Evolutionary conservation across 2,329 filamentous ascomycete species (phyloP).

Genomic region (Drechmeria coniospora): DNA sequence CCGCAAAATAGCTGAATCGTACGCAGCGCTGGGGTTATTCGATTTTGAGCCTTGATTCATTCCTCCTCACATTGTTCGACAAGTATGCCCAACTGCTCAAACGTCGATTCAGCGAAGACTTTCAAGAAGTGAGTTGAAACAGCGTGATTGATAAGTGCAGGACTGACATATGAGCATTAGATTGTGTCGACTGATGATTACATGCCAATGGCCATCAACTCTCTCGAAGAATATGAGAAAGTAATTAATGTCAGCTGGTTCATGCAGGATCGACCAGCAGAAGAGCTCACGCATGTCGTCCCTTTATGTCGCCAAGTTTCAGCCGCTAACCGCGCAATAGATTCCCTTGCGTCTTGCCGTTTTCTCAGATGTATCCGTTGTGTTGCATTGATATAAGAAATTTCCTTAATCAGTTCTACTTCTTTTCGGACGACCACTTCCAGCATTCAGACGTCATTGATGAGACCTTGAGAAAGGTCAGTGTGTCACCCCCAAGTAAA

Average conservation of each 20-base stretch:
- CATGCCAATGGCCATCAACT: slow-evolving; percentile 97
- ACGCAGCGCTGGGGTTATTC: slow-evolving; percentile 81
- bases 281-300: slow-evolving; percentile 59
- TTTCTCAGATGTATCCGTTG: slow-evolving; percentile 97
- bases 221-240: slow-evolving; percentile 81
- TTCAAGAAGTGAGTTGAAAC: slow-evolving; percentile 57
- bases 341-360: slow-evolving; percentile 89
- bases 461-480: slow-evolving; percentile 66
- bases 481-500: slow-evolving; percentile 3
- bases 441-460: slow-evolving; percentile 82
- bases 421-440: slow-evolving; percentile 93
- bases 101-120: slow-evolving; percentile 83
- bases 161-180: slow-evolving; percentile 15
- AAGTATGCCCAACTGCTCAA: slow-evolving; percentile 90
- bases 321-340: slow-evolving; percentile 22
- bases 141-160: neutral
- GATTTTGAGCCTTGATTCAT: slow-evolving; percentile 63
- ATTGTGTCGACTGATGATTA: slow-evolving; percentile 89
- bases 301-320: neutral
- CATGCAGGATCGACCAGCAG: slow-evolving; percentile 59
- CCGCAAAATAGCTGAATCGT: slow-evolving; percentile 74
- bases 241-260: slow-evolving; percentile 97
- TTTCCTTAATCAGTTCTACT: slow-evolving; percentile 95
- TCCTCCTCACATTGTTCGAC: slow-evolving; percentile 78
- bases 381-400: slow-evolving; percentile 98